phyloP scores from a whole-genome alignment of 2,329 filamentous ascomycete species.

The Penicillium sp. region DNA sequence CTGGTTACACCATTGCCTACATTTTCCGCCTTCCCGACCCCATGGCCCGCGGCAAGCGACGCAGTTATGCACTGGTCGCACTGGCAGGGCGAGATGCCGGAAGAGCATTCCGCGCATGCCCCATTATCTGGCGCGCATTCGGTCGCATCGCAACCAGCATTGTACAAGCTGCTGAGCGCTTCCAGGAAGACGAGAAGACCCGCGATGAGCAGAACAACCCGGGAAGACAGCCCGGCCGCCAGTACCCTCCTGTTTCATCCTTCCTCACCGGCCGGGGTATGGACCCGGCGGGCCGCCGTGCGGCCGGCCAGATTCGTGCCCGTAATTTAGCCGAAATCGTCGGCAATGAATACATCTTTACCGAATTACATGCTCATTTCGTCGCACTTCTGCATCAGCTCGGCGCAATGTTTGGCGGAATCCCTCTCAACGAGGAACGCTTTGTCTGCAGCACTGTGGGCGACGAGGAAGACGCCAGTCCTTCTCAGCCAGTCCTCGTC shows the following conservation, averaged over 20 bases:
- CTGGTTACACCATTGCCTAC: slow-evolving; percentile 59
- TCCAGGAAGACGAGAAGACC: slow-evolving; percentile 45
- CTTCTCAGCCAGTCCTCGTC: slow-evolving; percentile 27
- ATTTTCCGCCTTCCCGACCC: slow-evolving; percentile 59
- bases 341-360: slow-evolving; percentile 58
- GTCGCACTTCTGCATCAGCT: slow-evolving; percentile 49
- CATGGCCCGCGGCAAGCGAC: slow-evolving; percentile 55
- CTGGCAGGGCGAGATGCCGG: slow-evolving; percentile 54
- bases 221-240: slow-evolving; percentile 32
- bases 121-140: slow-evolving; percentile 54
- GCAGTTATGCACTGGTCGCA: slow-evolving; percentile 57
- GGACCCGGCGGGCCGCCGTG: slow-evolving; percentile 56
- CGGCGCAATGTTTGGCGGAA: slow-evolving; percentile 45
- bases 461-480: slow-evolving; percentile 24
- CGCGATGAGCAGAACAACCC: slow-evolving; percentile 39
- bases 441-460: slow-evolving; percentile 41
- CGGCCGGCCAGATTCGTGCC: slow-evolving; percentile 52
- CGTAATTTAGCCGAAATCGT: slow-evolving; percentile 59
- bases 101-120: slow-evolving; percentile 46
- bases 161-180: slow-evolving; percentile 45
- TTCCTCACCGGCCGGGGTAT: slow-evolving; percentile 56
- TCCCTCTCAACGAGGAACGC: slow-evolving; percentile 42
- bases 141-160: slow-evolving; percentile 54
- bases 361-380: slow-evolving; percentile 56
- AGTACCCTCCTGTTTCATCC: slow-evolving; percentile 56